These are phyloP conservation scores for Penicillium odoratum DNA, from an alignment of 495 filamentous ascomycete species.

Conservation along the genomic window DNA sequence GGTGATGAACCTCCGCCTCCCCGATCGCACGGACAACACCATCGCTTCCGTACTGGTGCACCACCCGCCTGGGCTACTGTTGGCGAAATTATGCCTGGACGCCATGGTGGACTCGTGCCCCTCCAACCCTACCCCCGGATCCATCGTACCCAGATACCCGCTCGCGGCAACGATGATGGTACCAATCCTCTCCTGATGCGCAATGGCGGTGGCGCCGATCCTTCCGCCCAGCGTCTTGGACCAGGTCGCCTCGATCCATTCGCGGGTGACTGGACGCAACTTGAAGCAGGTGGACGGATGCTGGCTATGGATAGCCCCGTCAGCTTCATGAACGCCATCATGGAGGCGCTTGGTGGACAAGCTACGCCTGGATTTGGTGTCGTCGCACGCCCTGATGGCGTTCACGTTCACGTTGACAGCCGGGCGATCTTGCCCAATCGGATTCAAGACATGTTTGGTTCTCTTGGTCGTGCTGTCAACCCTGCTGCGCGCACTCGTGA, in stretches of 20 bases:
- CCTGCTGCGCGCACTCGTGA: constrained; percentile 46
- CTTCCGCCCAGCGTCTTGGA: constrained; percentile 32
- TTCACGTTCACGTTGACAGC: constrained; percentile 57
- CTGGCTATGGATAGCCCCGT: constrained; percentile 60
- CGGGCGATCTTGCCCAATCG: constrained; percentile 52
- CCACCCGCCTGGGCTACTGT: constrained; percentile 46
- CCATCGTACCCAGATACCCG: constrained; percentile 48
- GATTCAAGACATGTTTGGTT: constrained; percentile 57
- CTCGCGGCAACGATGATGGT: constrained; percentile 69
- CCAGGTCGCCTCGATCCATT: constrained; percentile 34
- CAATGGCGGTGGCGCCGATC: constrained; percentile 39
- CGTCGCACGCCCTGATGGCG: constrained; percentile 57
- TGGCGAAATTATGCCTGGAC: constrained; percentile 46
- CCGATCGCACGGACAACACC: constrained; percentile 45
- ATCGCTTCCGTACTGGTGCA: constrained; percentile 40
- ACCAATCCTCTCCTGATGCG: constrained; percentile 71
- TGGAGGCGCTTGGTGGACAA: constrained; percentile 57
- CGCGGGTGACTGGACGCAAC: constrained; percentile 54
- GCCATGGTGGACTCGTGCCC: constrained; percentile 42
- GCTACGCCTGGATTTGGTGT: constrained; percentile 51
- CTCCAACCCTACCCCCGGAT: constrained; percentile 53
- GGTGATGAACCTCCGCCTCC: constrained; percentile 48
- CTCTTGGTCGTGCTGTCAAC: constrained; percentile 48
- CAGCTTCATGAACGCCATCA: constrained; percentile 61
- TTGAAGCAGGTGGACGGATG: constrained; percentile 50